Conservation (phyloP, 2,329 filamentous ascomycete species). For the Stemphylium lycopersici region DNA sequence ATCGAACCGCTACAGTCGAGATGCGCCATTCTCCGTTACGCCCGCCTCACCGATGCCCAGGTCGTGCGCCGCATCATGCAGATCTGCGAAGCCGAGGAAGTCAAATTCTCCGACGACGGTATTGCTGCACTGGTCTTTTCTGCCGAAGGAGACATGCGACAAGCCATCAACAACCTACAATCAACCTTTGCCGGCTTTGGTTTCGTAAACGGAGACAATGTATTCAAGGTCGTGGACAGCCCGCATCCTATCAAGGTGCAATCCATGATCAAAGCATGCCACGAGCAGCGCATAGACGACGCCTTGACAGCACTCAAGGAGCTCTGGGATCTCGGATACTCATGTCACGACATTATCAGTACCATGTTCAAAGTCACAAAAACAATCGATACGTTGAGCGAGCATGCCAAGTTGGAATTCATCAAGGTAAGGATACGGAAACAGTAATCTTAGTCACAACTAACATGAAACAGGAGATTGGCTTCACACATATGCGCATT, state of each 20-base stretch:
- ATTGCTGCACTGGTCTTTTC: constrained; percentile 96
- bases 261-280: constrained; percentile 96
- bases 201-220: constrained; percentile 96
- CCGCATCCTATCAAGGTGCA: constrained; percentile 98
- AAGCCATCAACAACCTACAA: constrained; percentile 98
- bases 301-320: constrained; percentile 87
- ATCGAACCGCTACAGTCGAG: constrained; percentile 98
- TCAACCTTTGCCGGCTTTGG: constrained; percentile 92
- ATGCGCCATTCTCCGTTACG: constrained; percentile 93
- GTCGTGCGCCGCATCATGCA: constrained; percentile 89
- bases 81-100: constrained; percentile 89
- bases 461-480: constrained; percentile 70
- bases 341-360: constrained; percentile 97
- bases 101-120: constrained; percentile 90
- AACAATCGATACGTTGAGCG: constrained; percentile 87
- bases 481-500: constrained; percentile 98
- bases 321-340: constrained; percentile 93
- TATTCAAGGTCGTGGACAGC: constrained; percentile 96
- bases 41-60: constrained; percentile 88
- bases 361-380: constrained; percentile 99
- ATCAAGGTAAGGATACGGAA: constrained; percentile 64
- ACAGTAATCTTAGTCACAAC: background rate
- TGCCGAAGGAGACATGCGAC: constrained; percentile 97
- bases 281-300: constrained; percentile 87
- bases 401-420: constrained; percentile 95